Evolutionary conservation across 306 rosid species (phyloP).

Genomic region (Castanea mollissima): DNA sequence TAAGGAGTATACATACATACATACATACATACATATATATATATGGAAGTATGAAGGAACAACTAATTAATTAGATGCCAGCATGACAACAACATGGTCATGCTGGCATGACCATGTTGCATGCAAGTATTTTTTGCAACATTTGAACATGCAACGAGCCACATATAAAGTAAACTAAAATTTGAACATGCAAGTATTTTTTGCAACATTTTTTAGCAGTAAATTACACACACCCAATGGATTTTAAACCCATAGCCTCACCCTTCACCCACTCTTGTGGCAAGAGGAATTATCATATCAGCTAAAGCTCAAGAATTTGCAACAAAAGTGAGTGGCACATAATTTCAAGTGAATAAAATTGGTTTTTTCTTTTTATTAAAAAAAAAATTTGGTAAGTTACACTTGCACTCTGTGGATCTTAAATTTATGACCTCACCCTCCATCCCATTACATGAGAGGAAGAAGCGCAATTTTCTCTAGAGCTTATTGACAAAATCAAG

Average conservation of each 20-base stretch:
- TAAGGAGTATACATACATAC: conserved; percentile 1
- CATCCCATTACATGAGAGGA: no score
- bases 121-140: no score
- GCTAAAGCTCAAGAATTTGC: not conserved
- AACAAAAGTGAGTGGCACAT: not conserved
- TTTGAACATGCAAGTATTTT: not conserved
- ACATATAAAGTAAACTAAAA: not conserved
- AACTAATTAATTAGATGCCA: conserved; percentile 20
- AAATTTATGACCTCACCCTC: no score
- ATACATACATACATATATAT: not conserved
- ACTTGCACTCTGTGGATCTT: no score
- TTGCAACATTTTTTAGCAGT: not conserved
- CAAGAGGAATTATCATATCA: no score
- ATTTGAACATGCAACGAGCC: no score
- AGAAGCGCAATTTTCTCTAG: no score
- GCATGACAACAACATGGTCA: conserved; percentile 2
- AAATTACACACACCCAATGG: not conserved
- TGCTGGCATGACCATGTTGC: no score
- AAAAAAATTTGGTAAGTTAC: no score
- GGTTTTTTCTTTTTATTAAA: no score
- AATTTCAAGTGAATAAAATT: not conserved
- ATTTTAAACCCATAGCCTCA: no score
- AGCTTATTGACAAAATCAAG: not conserved
- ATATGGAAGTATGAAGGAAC: not conserved
- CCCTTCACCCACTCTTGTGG: no score